Percentiles rank a stretch among this genome's conserved stretches.
Conservation (phyloP, 2,329 filamentous ascomycete species). For the Monosporascus sp. region DNA sequence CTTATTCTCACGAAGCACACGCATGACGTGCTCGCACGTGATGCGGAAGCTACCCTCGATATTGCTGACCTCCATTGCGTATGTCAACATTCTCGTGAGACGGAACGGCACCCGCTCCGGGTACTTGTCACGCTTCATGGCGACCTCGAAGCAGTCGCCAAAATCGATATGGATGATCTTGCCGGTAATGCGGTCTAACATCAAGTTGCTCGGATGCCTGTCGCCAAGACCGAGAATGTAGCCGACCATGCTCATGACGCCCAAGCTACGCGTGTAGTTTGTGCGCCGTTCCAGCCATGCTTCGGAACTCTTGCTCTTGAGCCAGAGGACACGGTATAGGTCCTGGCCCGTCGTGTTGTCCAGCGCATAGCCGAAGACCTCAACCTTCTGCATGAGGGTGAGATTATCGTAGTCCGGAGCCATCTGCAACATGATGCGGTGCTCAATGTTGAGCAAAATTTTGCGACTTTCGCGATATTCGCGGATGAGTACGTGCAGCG, state of each 20-base stretch:
- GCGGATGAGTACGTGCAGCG: conserved; percentile 89
- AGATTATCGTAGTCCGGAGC: conserved; percentile 98
- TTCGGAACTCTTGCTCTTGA: conserved; percentile 98
- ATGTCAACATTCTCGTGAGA: conserved; percentile 96
- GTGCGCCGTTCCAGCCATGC: conserved; percentile 95
- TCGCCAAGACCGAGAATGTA: conserved; percentile 97
- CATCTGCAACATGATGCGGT: conserved; percentile 99
- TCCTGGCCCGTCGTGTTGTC: conserved; percentile 99
- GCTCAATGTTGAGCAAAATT: conserved; percentile 97
- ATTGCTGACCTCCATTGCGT: conserved; percentile 99
- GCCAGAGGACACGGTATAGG: conserved; percentile 93
- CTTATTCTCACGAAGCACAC: conserved; percentile 92
- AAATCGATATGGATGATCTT: conserved; percentile 99
- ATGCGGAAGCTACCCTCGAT: conserved; percentile 98
- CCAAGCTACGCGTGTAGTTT: conserved; percentile 96
- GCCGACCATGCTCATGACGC: conserved; percentile 99
- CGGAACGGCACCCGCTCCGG: conserved; percentile 97
- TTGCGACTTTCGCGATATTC: conserved; percentile 97
- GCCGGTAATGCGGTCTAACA: conserved; percentile 92
- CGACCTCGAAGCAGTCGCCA: conserved; percentile 98
- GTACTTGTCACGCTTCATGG: conserved; percentile 99
- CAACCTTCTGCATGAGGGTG: conserved; percentile 99
- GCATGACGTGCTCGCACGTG: conserved; percentile 97
- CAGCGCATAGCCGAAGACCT: conserved; percentile 97
- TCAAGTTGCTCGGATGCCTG: conserved; percentile 93